Evolutionary conservation across 306 rosid species (phyloP), one percentile per base, ranked within the genome.

Genomic region (Oemleria cerasiformis): DNA sequence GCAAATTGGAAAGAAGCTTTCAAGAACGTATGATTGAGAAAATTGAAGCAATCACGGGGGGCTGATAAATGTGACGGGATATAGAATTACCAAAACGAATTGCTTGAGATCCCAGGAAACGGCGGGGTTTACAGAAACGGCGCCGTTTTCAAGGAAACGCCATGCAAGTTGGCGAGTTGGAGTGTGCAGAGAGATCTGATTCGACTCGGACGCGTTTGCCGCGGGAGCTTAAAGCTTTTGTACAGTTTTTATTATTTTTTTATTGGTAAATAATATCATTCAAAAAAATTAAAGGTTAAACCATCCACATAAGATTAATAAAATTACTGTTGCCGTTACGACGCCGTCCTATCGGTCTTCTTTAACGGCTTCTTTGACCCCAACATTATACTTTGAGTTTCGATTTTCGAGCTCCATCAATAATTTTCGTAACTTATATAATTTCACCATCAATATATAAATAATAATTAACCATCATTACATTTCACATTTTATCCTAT

Each of bases 151-250:
- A 5, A 11, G n/a, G 30, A n/a, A 65, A 42, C 21, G 62, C 51
- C 30, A 30, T 21, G 73, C 63, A 8, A 13, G 44, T 3, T 5
- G 53, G 34, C 64, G 64, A 25, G 71, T 50, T 25, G 39, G 20
- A 54, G 38, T 6, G 48, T 23, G 50, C 21, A 23, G 64, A 56
- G 65, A 63, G 63, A 63, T 21, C 51, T 40, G 63, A 40, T 41
- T 64, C 45, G 71, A 63, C 71, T 64, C 63, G 71, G 71, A 43
- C 72, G 57, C 44, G 64, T 41, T 63, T 9, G 58, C 48, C 48
- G 47, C 49, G 36, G 42, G 15, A 45, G 75, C 75, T 30, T 42
- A 0, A 23, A 45, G n/a, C 51, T 47, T 47, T 47, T 30, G 36
- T 30, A 25, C 30, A 1, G 36, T 30, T 16, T 49, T 2, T 25